A percentile compares a stretch with the other conserved stretches of the same genome.
Evolutionary conservation across 73 alveolate genomes (phyloP).

Genomic region (Paramecium sonneborni): DNA sequence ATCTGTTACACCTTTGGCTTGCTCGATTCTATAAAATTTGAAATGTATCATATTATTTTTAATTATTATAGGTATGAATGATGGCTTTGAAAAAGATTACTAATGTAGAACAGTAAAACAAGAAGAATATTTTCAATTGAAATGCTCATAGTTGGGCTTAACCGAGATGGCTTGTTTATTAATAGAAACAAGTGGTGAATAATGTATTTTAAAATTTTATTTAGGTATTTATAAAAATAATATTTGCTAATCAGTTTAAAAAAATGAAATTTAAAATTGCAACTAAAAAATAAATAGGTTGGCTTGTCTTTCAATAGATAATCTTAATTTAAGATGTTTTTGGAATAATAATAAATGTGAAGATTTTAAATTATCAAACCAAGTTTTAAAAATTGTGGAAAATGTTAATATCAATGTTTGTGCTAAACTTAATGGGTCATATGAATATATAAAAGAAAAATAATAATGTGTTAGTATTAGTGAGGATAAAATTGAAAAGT

Average conservation of each 20-base stretch:
- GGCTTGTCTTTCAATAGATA: neutral
- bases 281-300: neutral
- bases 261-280: neutral
- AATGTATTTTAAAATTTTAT: neutral
- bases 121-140: neutral
- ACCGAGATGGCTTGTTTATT: neutral
- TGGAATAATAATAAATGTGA: neutral
- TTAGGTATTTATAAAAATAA: neutral
- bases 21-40: neutral
- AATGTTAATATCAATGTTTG: neutral
- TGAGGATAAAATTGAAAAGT: neutral
- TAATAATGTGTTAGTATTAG: neutral
- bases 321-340: neutral
- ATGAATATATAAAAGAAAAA: neutral
- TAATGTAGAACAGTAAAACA: neutral
- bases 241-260: neutral
- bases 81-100: neutral
- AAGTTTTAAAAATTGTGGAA: neutral
- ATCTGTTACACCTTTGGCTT: neutral
- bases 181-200: neutral
- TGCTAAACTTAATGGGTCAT: neutral
- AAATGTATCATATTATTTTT: neutral
- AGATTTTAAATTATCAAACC: neutral
- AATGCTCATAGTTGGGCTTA: neutral
- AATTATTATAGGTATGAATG: neutral